Base-by-base conservation (phyloP, 495 filamentous ascomycete species). In the Baudoinia panamericana region DNA sequence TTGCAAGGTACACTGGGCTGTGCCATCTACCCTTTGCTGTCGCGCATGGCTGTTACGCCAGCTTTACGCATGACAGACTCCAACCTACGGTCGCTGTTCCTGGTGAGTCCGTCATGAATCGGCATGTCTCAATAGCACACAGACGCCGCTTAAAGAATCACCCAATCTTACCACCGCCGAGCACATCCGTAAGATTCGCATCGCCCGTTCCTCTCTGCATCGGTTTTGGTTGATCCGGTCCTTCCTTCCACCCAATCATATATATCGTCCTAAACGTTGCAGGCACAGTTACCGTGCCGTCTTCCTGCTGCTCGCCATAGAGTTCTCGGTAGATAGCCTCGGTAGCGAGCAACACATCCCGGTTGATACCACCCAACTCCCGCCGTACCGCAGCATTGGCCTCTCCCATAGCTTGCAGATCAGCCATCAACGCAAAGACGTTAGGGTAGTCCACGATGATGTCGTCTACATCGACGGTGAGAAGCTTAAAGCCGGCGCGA, bases 231-330 rank as follows among this genome's bases (percentile, higher is more conserved):
- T 95, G 87, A 34, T 76, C 69, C 20, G 70, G 67, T 0, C 80
- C 78, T 51, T 88, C 82, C 59, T 88, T 92, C 92, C 92, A 99
- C 13, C 92, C 92, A 64, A 99, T 96, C 85, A 96, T 88, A 56
- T 83, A 90, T 39, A 94, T 92, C 46, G 90, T 66, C 41, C 83
- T 70, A 56, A 88, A 95, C n/a, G 86, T 95, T 7, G 87, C 87
- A 2, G 87, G 87, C 1, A 54, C 29, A 17, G 38, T 47, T 41
- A 93, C 63, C 0, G 59, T 76, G 12, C 80, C 74, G 36, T 82
- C 76, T 37, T 76, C 69, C 51, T 70, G 71, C 39, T 74, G 67
- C 50, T 71, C 72, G 2, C 79, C 83, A 62, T 99, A 84, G 43
- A 99, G 55, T 58, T 78, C 72, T 19, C 76, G 69, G 56, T 99